These are phyloP conservation scores for Yamadazyma diospyri DNA, from an alignment of 1,139 yeast species.

Conservation along the genomic window DNA sequence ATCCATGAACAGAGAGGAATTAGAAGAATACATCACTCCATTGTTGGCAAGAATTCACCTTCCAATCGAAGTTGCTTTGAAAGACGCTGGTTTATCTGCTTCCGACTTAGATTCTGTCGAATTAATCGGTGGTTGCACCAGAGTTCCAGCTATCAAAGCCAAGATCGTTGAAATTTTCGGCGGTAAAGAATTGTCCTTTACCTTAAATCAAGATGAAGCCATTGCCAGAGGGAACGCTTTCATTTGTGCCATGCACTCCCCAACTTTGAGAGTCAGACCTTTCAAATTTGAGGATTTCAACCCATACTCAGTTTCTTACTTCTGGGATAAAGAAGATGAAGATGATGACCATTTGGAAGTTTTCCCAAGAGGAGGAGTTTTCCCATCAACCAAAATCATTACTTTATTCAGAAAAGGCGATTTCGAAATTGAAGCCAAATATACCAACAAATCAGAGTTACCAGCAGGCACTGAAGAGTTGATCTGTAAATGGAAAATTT, in stretches of 20 bases:
- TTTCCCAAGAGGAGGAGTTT: conserved; percentile 88
- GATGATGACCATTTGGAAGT: conserved; percentile 93
- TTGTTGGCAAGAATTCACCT: conserved; percentile 68
- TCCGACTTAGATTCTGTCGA: conserved; percentile 87
- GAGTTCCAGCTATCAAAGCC: conserved; percentile 91
- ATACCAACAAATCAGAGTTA: conserved; percentile 70
- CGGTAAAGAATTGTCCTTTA: conserved; percentile 87
- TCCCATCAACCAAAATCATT: conserved; percentile 94
- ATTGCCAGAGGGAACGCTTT: conserved; percentile 99
- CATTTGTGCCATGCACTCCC: conserved; percentile 98
- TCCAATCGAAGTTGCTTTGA: conserved; percentile 81
- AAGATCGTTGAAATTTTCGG: conserved; percentile 74
- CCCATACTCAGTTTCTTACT: conserved; percentile 88
- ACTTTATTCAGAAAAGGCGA: conserved; percentile 91
- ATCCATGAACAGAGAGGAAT: conserved; percentile 83
- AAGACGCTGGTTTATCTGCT: conserved; percentile 67
- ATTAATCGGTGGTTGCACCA: conserved; percentile 96
- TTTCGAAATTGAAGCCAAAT: conserved; percentile 82
- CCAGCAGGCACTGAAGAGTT: conserved; percentile 66
- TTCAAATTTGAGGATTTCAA: conserved; percentile 96
- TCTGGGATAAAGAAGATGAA: conserved; percentile 92
- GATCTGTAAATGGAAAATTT: conserved; percentile 82
- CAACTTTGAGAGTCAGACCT: conserved; percentile 97
- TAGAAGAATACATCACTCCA: conserved; percentile 86
- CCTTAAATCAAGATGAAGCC: conserved; percentile 98